Conservation (phyloP, 106 monocot genomes). For the Amphibolis antarctica region DNA sequence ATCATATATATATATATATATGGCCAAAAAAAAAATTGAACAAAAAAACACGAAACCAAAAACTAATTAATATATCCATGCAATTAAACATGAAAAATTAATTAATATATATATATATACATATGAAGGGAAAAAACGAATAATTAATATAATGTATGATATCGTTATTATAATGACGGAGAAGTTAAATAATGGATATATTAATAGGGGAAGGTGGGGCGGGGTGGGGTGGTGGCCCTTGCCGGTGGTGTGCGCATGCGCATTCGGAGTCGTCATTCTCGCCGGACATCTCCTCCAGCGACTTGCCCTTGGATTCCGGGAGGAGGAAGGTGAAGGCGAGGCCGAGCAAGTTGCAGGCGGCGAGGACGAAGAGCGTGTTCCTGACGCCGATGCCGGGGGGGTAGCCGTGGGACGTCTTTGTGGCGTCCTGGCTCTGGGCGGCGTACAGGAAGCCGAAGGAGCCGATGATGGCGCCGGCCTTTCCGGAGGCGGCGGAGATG, state of each 20-base stretch:
- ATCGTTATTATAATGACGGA: no score
- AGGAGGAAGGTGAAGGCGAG: conserved; percentile 39
- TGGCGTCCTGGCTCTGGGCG: conserved; percentile 33
- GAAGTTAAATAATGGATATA: no score
- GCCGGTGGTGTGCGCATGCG: not conserved
- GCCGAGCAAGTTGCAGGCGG: conserved; percentile 38
- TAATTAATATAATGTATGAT: no score
- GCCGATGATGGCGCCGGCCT: conserved; percentile 70
- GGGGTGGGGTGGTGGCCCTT: no score
- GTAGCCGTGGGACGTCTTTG: conserved; percentile 30
- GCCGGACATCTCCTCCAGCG: conserved; percentile 51
- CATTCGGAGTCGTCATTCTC: conserved; percentile 35
- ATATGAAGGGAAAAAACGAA: no score
- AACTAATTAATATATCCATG: no score
- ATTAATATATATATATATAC: no score
- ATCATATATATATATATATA: no score
- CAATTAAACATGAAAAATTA: no score
- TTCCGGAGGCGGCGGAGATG: conserved; percentile 58
- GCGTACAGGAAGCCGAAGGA: conserved; percentile 71
- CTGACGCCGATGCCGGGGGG: conserved; percentile 43
- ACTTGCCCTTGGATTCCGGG: conserved; percentile 61
- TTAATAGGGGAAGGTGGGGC: not conserved
- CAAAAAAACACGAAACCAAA: no score
- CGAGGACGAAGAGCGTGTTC: conserved; percentile 52
- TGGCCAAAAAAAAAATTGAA: no score